These are phyloP conservation scores for Phaseolus lunatus DNA, from an alignment of 306 rosid species.

Conservation along the genomic window DNA sequence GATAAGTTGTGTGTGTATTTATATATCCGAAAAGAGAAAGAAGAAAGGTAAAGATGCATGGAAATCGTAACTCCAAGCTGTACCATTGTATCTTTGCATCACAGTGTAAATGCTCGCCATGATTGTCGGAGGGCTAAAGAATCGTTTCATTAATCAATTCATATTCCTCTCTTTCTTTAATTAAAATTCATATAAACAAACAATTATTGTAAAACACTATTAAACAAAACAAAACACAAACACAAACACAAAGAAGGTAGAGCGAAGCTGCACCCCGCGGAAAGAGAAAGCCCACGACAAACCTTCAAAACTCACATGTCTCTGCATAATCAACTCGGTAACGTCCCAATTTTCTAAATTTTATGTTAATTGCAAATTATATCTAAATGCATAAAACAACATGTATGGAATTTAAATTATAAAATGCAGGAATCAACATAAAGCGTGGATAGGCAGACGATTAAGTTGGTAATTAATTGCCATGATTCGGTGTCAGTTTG, in stretches of 20 bases:
- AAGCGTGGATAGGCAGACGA: not conserved
- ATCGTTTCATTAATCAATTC: conserved; percentile 42
- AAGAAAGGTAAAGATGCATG: conserved; percentile 31
- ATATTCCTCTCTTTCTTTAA: conserved; percentile 38
- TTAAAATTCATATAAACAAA: conserved; percentile 34
- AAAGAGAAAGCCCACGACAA: conserved; percentile 36
- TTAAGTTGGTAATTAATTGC: not conserved
- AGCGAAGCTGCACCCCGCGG: conserved; percentile 48
- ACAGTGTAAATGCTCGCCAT: conserved; percentile 64
- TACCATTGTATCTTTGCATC: conserved; percentile 50
- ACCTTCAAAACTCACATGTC: conserved; percentile 46
- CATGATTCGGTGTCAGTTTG: not conserved
- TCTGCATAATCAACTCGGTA: conserved; percentile 17
- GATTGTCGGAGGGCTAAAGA: conserved; percentile 59
- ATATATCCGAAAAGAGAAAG: conserved; percentile 43
- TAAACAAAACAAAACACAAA: conserved; percentile 19
- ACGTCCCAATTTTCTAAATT: conserved; percentile 33
- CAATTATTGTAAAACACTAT: conserved; percentile 21
- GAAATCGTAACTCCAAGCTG: conserved; percentile 65
- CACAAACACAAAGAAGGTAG: conserved; percentile 43
- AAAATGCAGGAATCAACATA: conserved; percentile 9
- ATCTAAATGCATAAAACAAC: not conserved
- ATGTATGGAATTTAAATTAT: conserved; percentile 6
- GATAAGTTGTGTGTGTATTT: not conserved
- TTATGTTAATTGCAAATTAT: not conserved